phyloP scores from a whole-genome alignment of 257 asterid species.

The Solanum piurae region DNA sequence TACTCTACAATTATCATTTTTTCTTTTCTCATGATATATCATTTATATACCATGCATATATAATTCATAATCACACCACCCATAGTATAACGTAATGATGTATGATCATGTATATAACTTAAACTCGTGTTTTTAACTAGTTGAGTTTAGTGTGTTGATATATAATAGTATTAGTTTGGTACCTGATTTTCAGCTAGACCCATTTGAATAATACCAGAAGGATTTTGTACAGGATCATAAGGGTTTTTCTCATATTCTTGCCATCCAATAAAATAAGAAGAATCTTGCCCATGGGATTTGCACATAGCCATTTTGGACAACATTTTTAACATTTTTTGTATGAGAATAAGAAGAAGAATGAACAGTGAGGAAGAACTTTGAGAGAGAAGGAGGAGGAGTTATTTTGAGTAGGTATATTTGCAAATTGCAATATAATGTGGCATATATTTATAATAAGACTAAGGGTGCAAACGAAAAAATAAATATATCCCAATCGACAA shows the following conservation, averaged over 20 bases:
- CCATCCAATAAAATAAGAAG: conserved; percentile 29
- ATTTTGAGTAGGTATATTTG: conserved; percentile 1
- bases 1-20: background rate
- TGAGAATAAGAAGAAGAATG: background rate
- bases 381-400: background rate
- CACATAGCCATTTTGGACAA: conserved; percentile 28
- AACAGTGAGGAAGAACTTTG: background rate
- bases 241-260: conserved; percentile 26
- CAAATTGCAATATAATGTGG: background rate
- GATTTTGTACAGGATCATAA: conserved; percentile 14
- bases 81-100: no score
- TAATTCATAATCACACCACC: background rate
- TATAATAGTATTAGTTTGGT: background rate
- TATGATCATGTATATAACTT: background rate
- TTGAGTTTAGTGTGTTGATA: background rate
- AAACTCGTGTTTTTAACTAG: background rate
- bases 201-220: conserved; percentile 33
- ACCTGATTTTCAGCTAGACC: conserved; percentile 35
- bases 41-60: background rate
- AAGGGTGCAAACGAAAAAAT: background rate
- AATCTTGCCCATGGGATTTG: conserved; percentile 25
- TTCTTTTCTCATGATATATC: background rate
- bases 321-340: conserved; percentile 2
- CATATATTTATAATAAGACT: conserved; percentile 13
- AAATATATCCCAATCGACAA: background rate